phyloP scores from a whole-genome alignment of 208 protist genomes.

The Blastocrithidia nonstop region DNA sequence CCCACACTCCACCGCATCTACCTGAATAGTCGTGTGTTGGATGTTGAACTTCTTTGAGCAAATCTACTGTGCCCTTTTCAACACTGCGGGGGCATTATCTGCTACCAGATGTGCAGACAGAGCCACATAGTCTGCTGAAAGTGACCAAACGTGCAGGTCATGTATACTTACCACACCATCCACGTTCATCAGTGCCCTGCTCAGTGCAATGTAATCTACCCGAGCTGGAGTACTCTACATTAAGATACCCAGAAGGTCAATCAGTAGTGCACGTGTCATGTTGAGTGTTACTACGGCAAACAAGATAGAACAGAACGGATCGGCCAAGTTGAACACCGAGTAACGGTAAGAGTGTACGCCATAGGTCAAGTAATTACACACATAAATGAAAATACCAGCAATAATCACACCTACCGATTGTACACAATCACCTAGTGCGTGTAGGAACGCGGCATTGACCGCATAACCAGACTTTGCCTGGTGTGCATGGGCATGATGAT shows the following conservation, averaged over 20 bases:
- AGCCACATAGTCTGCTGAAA: slow-evolving; percentile 59
- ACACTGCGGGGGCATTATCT: slow-evolving; percentile 13
- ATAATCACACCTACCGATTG: slow-evolving; percentile 81
- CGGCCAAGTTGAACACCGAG: slow-evolving; percentile 74
- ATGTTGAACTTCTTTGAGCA: slow-evolving; percentile 44
- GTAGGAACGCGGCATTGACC: slow-evolving; percentile 72
- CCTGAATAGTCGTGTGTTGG: slow-evolving; percentile 80
- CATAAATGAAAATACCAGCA: slow-evolving; percentile 68
- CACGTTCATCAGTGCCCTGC: slow-evolving; percentile 27
- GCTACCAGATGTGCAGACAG: slow-evolving; percentile 73
- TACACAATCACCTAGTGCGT: slow-evolving; percentile 82
- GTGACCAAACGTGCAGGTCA: slow-evolving; percentile 84
- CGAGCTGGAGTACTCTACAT: slow-evolving; percentile 78
- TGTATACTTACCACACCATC: slow-evolving; percentile 64
- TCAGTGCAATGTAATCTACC: slow-evolving; percentile 37
- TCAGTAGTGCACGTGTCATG: slow-evolving; percentile 56
- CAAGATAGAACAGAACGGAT: slow-evolving; percentile 72
- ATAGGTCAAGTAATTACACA: slow-evolving; percentile 24
- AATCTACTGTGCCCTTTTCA: slow-evolving; percentile 47
- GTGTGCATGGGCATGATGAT: slow-evolving; percentile 2
- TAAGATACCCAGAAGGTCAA: slow-evolving; percentile 65
- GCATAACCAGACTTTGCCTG: slow-evolving; percentile 24
- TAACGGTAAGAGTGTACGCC: slow-evolving; percentile 22
- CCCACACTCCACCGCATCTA: slow-evolving; percentile 39
- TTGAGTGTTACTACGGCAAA: slow-evolving; percentile 82